These are phyloP conservation scores for Antrodiella citrinella DNA, from an alignment of 768 basidiomycete genomes.

Conservation along the genomic window DNA sequence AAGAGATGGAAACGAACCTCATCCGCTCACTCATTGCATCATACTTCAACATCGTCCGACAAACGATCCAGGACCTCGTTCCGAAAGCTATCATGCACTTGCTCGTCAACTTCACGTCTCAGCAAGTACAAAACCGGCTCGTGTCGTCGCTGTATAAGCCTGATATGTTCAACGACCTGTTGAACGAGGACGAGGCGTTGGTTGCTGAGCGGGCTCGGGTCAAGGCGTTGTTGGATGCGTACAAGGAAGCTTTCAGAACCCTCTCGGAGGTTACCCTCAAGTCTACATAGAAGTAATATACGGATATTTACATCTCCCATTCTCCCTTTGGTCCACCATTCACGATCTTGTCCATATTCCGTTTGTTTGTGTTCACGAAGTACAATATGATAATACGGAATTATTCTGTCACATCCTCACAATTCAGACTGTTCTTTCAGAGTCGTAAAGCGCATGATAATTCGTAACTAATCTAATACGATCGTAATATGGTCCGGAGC, in stretches of 20 bases:
- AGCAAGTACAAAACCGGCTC: conserved; percentile 92
- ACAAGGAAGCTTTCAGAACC: conserved; percentile 89
- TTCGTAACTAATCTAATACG: neutral
- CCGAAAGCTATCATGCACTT: conserved; percentile 99
- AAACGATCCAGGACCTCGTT: conserved; percentile 93
- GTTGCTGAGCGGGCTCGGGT: conserved; percentile 91
- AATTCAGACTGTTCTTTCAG: neutral
- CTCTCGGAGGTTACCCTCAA: conserved; percentile 78
- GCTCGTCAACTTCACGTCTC: conserved; percentile 92
- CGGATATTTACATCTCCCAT: neutral
- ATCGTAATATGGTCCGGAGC: neutral
- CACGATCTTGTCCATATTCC: neutral
- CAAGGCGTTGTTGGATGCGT: conserved; percentile 91
- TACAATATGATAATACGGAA: neutral
- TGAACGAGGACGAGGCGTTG: conserved; percentile 93
- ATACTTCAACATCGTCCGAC: conserved; percentile 93
- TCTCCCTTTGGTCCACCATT: neutral
- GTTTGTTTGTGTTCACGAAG: neutral
- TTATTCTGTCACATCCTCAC: neutral
- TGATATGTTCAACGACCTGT: conserved; percentile 79
- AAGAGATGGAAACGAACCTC: conserved; percentile 94
- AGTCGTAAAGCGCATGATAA: neutral
- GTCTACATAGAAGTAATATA: conserved; percentile 28
- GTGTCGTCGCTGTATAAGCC: conserved; percentile 96
- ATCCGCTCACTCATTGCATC: conserved; percentile 93